A percentile compares a stretch with the other conserved stretches of the same genome.
phyloP scores from a whole-genome alignment of 805 yeast genomes.

The Vanderwaltozyma verrucispora region DNA sequence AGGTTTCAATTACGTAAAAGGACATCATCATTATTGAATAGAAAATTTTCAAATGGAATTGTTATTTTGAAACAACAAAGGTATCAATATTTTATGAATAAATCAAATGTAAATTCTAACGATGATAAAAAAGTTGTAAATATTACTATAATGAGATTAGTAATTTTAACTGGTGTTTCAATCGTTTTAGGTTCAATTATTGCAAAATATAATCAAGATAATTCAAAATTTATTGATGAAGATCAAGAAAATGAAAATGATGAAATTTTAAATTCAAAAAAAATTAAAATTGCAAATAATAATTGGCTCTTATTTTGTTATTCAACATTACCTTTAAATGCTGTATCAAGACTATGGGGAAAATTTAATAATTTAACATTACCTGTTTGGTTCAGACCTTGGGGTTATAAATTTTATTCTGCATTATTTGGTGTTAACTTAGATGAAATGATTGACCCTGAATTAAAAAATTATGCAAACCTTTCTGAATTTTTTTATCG shows the following conservation, averaged over 20 bases:
- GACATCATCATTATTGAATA: constrained; percentile 18
- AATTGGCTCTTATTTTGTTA: constrained; percentile 89
- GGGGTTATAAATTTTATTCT: constrained; percentile 72
- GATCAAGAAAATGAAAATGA: constrained; percentile 20
- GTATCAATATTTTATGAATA: neutral
- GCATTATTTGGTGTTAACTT: constrained; percentile 76
- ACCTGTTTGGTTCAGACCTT: constrained; percentile 81
- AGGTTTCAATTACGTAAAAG: constrained; percentile 19
- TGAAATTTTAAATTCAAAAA: constrained; percentile 21
- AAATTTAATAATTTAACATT: constrained; percentile 68
- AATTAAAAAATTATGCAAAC: constrained; percentile 63
- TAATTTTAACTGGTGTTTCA: constrained; percentile 23
- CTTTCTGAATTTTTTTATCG: constrained; percentile 89
- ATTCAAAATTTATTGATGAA: constrained; percentile 13
- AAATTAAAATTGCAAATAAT: constrained; percentile 24
- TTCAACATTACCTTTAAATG: constrained; percentile 81
- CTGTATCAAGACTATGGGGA: constrained; percentile 93
- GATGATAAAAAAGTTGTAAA: constrained; percentile 2
- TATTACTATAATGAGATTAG: constrained; percentile 16
- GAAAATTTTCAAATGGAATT: constrained; percentile 10
- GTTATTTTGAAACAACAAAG: neutral
- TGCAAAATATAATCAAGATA: constrained; percentile 21
- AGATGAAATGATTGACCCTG: constrained; percentile 79
- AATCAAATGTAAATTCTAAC: neutral
- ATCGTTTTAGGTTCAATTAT: constrained; percentile 20